phyloP scores from a whole-genome alignment of 192 early-diverging fungal genomes.

The Umbelopsis isabellina region DNA sequence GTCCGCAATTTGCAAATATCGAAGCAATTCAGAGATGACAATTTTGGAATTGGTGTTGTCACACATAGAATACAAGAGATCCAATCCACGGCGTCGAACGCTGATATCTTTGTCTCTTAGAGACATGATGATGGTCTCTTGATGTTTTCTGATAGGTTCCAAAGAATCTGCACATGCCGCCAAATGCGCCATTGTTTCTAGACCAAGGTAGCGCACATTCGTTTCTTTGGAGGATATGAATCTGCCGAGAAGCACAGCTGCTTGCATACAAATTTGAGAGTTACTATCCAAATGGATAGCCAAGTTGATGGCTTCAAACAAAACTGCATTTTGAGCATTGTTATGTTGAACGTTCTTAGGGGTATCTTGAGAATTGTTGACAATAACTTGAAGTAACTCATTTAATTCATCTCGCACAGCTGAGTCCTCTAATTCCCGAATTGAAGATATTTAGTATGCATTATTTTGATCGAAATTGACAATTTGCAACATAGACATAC shows the following conservation, averaged over 20 bases:
- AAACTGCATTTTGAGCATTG: constrained; percentile 96
- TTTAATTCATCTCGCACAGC: constrained; percentile 67
- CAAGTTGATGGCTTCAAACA: constrained; percentile 97
- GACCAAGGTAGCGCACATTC: constrained; percentile 94
- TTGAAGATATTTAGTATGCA: background rate
- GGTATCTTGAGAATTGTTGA: constrained; percentile 84
- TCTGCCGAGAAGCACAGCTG: constrained; percentile 78
- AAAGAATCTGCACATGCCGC: constrained; percentile 82
- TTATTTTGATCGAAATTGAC: background rate
- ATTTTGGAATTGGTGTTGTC: constrained; percentile 81
- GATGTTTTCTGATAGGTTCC: constrained; percentile 79
- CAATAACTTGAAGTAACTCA: constrained; percentile 77
- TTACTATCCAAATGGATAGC: constrained; percentile 92
- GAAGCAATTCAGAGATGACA: constrained; percentile 90
- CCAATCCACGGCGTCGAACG: constrained; percentile 91
- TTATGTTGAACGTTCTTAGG: constrained; percentile 97
- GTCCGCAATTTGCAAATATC: constrained; percentile 89
- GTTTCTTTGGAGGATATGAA: constrained; percentile 97
- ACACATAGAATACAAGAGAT: constrained; percentile 98
- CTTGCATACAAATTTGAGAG: constrained; percentile 84
- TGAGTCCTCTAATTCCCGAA: constrained; percentile 45
- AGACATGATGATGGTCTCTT: constrained; percentile 88
- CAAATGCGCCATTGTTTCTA: constrained; percentile 98
- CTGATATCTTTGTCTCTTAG: constrained; percentile 97
- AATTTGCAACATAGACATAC: constrained; percentile 37